Conservation (phyloP, 805 yeast genomes). For the Candida sithepensis region DNA sequence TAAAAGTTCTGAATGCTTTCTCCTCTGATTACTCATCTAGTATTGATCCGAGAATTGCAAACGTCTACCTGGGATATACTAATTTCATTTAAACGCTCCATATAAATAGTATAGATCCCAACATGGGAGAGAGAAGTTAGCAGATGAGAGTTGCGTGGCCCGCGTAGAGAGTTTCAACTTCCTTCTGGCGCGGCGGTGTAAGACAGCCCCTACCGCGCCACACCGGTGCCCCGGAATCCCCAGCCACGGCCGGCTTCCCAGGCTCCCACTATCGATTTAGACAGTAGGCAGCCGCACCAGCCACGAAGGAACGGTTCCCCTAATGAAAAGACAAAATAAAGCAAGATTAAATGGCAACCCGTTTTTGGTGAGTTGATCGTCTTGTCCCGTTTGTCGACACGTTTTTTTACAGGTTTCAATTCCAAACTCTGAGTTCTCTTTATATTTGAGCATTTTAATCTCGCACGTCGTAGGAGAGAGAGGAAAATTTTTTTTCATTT, state of each 20-base stretch:
- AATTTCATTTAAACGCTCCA: no score
- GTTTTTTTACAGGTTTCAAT: no score
- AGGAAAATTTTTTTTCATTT: background rate
- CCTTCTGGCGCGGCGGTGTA: background rate
- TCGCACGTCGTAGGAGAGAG: background rate
- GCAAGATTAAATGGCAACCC: background rate
- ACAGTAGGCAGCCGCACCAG: background rate
- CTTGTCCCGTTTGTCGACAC: background rate
- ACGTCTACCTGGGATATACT: no score
- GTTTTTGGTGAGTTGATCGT: background rate
- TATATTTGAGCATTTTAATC: background rate
- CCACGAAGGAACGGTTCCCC: background rate
- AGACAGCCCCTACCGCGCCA: background rate
- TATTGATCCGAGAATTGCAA: no score
- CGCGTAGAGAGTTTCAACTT: background rate
- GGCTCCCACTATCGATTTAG: background rate
- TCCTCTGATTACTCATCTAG: no score
- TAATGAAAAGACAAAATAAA: background rate
- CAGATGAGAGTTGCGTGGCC: background rate
- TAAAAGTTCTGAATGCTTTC: no score
- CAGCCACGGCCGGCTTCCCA: background rate
- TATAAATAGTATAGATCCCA: no score
- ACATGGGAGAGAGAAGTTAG: no score
- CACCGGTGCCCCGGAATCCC: slow-evolving; percentile 1
- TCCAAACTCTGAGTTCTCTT: background rate